Evolutionary conservation across 768 basidiomycete species (phyloP), one percentile per base, ranked within the genome.

Genomic region (Leccinum fibrillosum): DNA sequence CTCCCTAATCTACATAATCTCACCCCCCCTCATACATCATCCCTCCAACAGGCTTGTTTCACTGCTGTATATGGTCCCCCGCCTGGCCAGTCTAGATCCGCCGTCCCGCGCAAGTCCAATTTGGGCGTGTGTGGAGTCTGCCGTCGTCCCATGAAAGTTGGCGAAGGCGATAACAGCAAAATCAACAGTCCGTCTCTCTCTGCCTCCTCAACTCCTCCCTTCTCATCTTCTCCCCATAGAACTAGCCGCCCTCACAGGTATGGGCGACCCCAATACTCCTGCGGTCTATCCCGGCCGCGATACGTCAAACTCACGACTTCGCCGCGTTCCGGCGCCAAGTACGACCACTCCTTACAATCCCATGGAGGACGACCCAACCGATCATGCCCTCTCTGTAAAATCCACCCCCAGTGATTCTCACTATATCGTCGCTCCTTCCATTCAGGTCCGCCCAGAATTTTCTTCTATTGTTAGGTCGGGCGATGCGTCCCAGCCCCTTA

Each of bases 81-180:
- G 11, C 86, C 88, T 13, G 80, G 72, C 58, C 80, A 82, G 64
- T 78, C 76, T 34, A 82, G 76, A 65, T 75, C 80, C 52, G 71
- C 85, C 53, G 71, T 83, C 7, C 80, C 89, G 26, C 78, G 84
- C 72, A 86, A 90, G 75, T 78, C 90, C 49, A 89, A 92, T 69
- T 77, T 97, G 23, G 97, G 97, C 19, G 92, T 99, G 17, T 99
- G 97, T 64, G 97, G 97, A 39, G 94, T 98, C 2, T 99, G 97
- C 70, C 82, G 97, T 65, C 82, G 94, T 32, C 94, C 94, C 17
- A 98, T 99, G 97, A 94, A 94, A 69, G 82, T 99, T 15, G 89
- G 88, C 23, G 94, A 96, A 57, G 89, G 90, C 25, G 91, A 92
- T 66, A 83, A 84, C 10, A 86, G 86, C 58, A 83, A 83, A 54